These are phyloP conservation scores for Neoboletus brunneissimus DNA, from an alignment of 768 basidiomycete species.

Conservation along the genomic window DNA sequence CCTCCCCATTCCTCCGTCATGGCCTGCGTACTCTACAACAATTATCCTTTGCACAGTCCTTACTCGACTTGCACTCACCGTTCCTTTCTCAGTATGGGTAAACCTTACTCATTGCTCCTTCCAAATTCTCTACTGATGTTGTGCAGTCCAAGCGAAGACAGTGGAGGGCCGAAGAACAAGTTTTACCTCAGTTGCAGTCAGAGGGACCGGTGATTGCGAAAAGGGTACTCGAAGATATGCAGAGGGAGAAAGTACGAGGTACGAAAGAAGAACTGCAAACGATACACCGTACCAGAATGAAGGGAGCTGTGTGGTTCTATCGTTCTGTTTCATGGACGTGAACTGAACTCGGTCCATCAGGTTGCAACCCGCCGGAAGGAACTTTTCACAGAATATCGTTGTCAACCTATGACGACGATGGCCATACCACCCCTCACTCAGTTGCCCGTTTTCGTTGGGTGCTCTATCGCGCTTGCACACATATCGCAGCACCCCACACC, in stretches of 20 bases:
- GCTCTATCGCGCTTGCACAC: slow-evolving; percentile 55
- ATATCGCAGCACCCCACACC: slow-evolving; percentile 58
- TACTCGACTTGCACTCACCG: slow-evolving; percentile 54
- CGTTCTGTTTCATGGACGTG: background rate
- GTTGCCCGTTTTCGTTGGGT: slow-evolving; percentile 69
- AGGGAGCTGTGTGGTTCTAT: slow-evolving; percentile 40
- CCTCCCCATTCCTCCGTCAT: slow-evolving; percentile 64
- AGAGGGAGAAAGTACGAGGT: slow-evolving; percentile 49
- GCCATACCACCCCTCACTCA: slow-evolving; percentile 62
- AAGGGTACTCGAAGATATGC: slow-evolving; percentile 47
- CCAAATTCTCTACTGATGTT: slow-evolving; percentile 15
- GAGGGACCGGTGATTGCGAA: slow-evolving; percentile 42
- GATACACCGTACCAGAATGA: slow-evolving; percentile 47
- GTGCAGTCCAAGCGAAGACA: slow-evolving; percentile 59
- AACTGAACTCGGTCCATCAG: slow-evolving; percentile 32
- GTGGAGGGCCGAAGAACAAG: slow-evolving; percentile 57
- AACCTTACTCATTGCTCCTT: background rate
- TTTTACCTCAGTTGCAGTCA: slow-evolving; percentile 53
- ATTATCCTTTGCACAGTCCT: slow-evolving; percentile 68
- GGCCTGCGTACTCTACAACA: slow-evolving; percentile 71
- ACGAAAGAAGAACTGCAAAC: slow-evolving; percentile 50
- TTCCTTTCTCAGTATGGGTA: slow-evolving; percentile 80
- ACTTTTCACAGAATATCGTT: slow-evolving; percentile 57
- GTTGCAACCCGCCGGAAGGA: slow-evolving; percentile 53
- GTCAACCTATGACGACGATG: slow-evolving; percentile 56